Conservation (phyloP, 2,329 filamentous ascomycete genomes). For the Clarireedia monteithiana region DNA sequence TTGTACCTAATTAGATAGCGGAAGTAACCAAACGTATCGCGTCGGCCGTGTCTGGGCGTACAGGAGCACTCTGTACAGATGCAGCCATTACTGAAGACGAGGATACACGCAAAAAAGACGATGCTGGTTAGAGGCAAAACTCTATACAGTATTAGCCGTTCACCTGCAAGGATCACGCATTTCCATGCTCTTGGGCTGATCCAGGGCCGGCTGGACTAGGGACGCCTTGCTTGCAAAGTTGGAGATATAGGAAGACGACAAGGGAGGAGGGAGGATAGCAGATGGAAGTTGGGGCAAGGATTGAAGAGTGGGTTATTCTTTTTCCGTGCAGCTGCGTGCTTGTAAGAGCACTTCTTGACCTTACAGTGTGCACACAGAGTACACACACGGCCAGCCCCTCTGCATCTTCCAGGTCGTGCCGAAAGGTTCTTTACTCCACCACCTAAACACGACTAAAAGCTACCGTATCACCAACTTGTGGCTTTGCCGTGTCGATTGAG, state of each 20-base stretch:
- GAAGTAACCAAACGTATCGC: background rate
- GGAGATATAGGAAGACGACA: constrained; percentile 6
- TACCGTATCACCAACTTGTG: background rate
- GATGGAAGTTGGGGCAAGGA: background rate
- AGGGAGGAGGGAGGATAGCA: background rate
- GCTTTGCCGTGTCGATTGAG: background rate
- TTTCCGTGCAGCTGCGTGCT: background rate
- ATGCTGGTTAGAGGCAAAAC: background rate
- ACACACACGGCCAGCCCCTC: too few relatives aligned
- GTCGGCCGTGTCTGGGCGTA: background rate
- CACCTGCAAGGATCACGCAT: constrained; percentile 15
- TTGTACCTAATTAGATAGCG: background rate
- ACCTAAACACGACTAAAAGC: background rate
- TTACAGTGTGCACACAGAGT: background rate
- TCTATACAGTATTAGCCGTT: background rate
- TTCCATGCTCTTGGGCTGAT: constrained; percentile 18
- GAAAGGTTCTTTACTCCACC: background rate
- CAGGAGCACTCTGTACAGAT: background rate
- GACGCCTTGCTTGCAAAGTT: constrained; percentile 2
- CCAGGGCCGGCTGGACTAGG: constrained; percentile 6
- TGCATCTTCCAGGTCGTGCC: background rate
- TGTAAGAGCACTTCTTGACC: background rate
- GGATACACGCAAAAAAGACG: background rate
- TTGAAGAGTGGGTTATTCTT: background rate
- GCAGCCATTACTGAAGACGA: background rate